Percentiles rank a stretch among this genome's conserved stretches.
phyloP scores from a whole-genome alignment of 192 early-diverging fungal species.

The Pilobolus umbonatus region DNA sequence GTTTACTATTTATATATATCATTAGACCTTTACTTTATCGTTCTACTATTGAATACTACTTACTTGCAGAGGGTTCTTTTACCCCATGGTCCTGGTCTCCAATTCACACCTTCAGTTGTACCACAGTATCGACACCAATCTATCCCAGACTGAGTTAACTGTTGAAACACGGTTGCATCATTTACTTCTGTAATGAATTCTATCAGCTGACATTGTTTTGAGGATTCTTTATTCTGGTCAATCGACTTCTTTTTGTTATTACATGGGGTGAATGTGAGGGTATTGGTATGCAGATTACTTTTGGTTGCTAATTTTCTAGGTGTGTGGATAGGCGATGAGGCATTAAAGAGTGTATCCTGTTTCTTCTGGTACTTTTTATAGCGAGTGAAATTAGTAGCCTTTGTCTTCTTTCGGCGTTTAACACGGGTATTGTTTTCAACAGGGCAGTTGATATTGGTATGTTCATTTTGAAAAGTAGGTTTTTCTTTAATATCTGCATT shows the following conservation, averaged over 20 bases:
- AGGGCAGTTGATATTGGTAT: not conserved
- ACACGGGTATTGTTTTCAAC: not conserved
- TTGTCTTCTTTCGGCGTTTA: slow-evolving; percentile 8
- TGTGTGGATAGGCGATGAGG: slow-evolving; percentile 1
- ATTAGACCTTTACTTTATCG: not conserved
- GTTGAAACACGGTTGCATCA: slow-evolving; percentile 9
- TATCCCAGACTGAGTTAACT: slow-evolving; percentile 23
- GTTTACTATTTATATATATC: slow-evolving; percentile 16
- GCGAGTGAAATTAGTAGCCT: slow-evolving; percentile 6
- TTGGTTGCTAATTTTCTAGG: not conserved
- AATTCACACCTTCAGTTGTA: slow-evolving; percentile 79
- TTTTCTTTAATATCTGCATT: not conserved
- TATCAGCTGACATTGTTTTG: not conserved
- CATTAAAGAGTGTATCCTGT: not conserved
- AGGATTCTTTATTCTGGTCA: not conserved
- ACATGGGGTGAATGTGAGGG: no score
- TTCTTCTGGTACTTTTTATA: slow-evolving; percentile 19
- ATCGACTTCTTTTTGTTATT: not conserved
- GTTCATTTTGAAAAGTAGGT: not conserved
- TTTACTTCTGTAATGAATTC: not conserved
- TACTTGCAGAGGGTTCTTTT: slow-evolving; percentile 90
- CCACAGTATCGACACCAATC: slow-evolving; percentile 93
- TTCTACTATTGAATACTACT: slow-evolving; percentile 22
- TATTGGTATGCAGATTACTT: not conserved
- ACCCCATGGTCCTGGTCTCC: slow-evolving; percentile 91